Evolutionary conservation across 352 stramenopile species (phyloP).

Genomic region (Phytophthora hibernalis): DNA sequence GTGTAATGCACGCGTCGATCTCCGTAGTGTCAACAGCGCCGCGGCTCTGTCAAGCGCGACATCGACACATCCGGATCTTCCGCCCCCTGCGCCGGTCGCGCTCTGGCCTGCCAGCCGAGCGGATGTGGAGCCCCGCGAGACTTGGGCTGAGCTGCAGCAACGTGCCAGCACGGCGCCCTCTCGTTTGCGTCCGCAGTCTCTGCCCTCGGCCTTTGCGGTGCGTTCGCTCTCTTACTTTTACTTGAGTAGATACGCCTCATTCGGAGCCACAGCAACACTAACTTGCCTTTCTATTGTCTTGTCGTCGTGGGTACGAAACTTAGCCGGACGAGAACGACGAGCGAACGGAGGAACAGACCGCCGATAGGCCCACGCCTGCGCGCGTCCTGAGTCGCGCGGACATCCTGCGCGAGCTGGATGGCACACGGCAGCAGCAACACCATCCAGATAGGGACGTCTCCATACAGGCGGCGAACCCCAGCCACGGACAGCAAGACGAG

Average conservation of each 20-base stretch:
- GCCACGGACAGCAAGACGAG: constrained; percentile 1
- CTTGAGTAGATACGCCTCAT: too few relatives aligned
- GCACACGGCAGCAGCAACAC: constrained; percentile 6
- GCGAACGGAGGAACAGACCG: constrained; percentile 1
- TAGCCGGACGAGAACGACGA: constrained; percentile 31
- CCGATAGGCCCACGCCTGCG: constrained; percentile 20
- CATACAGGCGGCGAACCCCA: neutral
- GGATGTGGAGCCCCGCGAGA: constrained; percentile 53
- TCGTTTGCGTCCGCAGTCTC: constrained; percentile 47
- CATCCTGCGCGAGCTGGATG: constrained; percentile 55
- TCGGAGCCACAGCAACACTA: neutral
- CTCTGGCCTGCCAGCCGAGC: constrained; percentile 4
- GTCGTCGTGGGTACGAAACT: constrained; percentile 23
- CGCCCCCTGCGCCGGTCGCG: constrained; percentile 19
- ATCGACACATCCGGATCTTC: constrained; percentile 39
- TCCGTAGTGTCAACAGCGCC: constrained; percentile 11
- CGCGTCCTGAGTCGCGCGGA: constrained; percentile 61
- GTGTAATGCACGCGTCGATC: constrained; percentile 1
- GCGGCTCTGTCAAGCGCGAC: constrained; percentile 20
- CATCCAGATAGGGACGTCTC: neutral
- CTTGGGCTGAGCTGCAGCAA: constrained; percentile 69
- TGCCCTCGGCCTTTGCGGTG: constrained; percentile 59
- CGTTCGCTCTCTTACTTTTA: constrained; percentile 16
- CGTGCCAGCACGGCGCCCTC: constrained; percentile 54
- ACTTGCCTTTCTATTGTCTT: constrained; percentile 27